Conservation (phyloP, 495 filamentous ascomycete genomes). For the Penicillium manginii region DNA sequence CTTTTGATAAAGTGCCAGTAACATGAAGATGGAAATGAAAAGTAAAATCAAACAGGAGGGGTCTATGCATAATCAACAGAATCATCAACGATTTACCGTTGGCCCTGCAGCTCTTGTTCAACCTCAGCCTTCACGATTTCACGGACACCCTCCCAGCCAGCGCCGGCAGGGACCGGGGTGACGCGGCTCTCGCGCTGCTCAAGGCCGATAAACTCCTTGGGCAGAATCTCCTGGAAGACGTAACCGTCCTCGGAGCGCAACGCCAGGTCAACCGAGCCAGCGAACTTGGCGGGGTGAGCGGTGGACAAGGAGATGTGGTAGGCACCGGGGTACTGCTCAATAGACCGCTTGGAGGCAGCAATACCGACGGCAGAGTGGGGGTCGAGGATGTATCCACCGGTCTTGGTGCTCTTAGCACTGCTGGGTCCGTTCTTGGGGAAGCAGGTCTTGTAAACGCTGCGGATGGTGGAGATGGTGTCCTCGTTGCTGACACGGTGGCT, state of each 20-base stretch:
- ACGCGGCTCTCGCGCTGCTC: constrained; percentile 57
- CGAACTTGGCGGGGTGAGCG: constrained; percentile 94
- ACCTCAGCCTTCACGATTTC: constrained; percentile 45
- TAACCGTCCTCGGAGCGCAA: constrained; percentile 68
- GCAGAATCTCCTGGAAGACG: constrained; percentile 74
- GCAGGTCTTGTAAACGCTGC: constrained; percentile 57
- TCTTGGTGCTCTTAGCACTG: constrained; percentile 38
- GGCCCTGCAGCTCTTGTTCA: constrained; percentile 40
- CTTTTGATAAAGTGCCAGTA: background rate
- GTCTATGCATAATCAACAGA: constrained; percentile 5
- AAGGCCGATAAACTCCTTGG: constrained; percentile 75
- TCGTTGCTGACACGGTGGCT: constrained; percentile 81
- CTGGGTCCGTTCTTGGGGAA: constrained; percentile 36
- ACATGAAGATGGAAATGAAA: no score
- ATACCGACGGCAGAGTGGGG: constrained; percentile 91
- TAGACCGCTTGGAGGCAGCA: constrained; percentile 67
- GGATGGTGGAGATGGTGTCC: constrained; percentile 77
- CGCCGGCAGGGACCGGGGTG: constrained; percentile 31
- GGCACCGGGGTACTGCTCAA: constrained; percentile 51
- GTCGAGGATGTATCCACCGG: constrained; percentile 75
- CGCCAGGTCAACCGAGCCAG: constrained; percentile 74
- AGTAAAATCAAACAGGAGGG: background rate
- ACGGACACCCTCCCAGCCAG: constrained; percentile 42
- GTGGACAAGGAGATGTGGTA: constrained; percentile 83
- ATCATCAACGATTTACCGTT: constrained; percentile 9